Evolutionary conservation across 176 grass and related monocot species (phyloP).

Genomic region (Carex scoparia): DNA sequence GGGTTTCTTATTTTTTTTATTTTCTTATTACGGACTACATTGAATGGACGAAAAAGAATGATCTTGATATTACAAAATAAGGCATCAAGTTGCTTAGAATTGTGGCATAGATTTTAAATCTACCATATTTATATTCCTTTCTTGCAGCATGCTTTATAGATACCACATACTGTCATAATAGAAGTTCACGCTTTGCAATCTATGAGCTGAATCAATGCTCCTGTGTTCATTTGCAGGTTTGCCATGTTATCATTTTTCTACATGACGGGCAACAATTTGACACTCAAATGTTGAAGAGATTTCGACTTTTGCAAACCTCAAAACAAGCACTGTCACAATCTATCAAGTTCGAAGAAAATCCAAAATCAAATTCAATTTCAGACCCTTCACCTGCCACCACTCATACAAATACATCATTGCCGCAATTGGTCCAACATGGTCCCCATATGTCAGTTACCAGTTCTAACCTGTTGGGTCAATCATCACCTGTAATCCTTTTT

Average conservation of each 20-base stretch:
- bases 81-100: not conserved
- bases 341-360: slow-evolving; percentile 31
- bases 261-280: slow-evolving; percentile 65
- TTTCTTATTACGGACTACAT: not conserved
- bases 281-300: slow-evolving; percentile 65
- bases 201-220: not conserved
- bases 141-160: not conserved
- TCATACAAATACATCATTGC: slow-evolving; percentile 43
- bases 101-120: not conserved
- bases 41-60: not conserved
- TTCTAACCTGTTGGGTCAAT: slow-evolving; percentile 51
- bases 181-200: not conserved
- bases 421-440: slow-evolving; percentile 43
- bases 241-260: slow-evolving; percentile 86
- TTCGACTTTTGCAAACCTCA: slow-evolving; percentile 72
- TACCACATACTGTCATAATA: not conserved
- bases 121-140: not conserved
- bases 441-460: slow-evolving; percentile 31
- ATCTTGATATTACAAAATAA: not conserved
- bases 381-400: slow-evolving; percentile 28
- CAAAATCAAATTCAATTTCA: slow-evolving; percentile 20
- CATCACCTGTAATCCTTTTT: slow-evolving; percentile 82
- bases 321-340: slow-evolving; percentile 78
- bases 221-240: slow-evolving; percentile 49
- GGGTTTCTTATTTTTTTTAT: not conserved